Conservation (phyloP, 225 moss, liverwort and hornwort genomes). For the Pleurozium schreberi region DNA sequence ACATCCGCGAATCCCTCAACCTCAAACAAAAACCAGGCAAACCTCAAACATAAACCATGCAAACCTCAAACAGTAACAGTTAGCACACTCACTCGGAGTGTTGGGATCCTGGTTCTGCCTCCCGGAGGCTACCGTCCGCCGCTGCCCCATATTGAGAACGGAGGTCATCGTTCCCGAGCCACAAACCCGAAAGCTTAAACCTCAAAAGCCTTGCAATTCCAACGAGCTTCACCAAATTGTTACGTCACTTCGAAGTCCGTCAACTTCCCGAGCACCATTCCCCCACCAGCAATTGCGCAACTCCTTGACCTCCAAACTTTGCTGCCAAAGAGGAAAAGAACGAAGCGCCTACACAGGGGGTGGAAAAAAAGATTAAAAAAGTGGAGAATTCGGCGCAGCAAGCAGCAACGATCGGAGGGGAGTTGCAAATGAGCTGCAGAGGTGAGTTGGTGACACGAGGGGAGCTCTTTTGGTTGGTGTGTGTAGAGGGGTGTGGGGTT, state of each 20-base stretch:
- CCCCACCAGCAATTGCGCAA: background rate
- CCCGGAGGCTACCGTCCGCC: conserved; percentile 36
- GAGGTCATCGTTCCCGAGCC: conserved; percentile 6
- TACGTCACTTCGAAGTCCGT: background rate
- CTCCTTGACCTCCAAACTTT: background rate
- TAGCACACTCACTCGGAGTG: background rate
- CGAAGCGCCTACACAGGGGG: background rate
- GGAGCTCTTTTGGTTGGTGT: background rate
- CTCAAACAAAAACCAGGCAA: background rate
- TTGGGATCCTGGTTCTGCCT: conserved; percentile 47
- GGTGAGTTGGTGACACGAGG: background rate
- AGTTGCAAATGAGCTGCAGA: background rate
- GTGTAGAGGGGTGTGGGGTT: background rate
- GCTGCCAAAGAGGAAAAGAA: background rate
- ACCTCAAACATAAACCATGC: background rate
- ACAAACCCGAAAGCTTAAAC: background rate
- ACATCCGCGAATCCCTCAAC: background rate
- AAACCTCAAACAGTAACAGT: background rate
- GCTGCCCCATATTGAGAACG: conserved; percentile 43
- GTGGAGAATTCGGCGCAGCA: background rate
- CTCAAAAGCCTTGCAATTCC: background rate
- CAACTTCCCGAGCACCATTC: background rate
- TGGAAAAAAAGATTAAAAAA: background rate
- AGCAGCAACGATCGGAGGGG: background rate
- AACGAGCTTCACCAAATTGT: background rate